These are phyloP conservation scores for Botrytis porri DNA, from an alignment of 2,329 filamentous ascomycete genomes.

Conservation along the genomic window DNA sequence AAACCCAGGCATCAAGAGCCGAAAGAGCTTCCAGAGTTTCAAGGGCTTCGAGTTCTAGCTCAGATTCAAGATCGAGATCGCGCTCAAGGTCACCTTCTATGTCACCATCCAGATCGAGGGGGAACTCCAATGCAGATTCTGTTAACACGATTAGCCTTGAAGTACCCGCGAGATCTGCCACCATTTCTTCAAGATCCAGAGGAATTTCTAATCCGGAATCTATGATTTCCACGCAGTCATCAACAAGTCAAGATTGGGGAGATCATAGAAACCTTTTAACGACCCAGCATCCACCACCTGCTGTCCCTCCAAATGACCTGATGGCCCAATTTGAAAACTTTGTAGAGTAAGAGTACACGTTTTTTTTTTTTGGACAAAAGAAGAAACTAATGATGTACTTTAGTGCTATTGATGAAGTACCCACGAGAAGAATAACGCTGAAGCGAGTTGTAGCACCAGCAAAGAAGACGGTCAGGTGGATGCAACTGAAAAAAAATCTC, in stretches of 20 bases:
- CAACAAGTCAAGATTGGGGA: conserved; percentile 9
- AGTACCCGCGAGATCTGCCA: neutral
- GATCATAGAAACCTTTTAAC: conserved; percentile 7
- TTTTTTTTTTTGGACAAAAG: neutral
- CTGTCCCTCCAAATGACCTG: neutral
- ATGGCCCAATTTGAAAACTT: conserved; percentile 16
- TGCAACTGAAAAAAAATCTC: neutral
- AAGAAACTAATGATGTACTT: neutral
- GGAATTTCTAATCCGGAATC: conserved; percentile 16
- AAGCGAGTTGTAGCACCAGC: neutral
- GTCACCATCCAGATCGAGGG: neutral
- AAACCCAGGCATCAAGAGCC: neutral
- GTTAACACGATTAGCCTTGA: neutral
- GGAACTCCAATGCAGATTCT: conserved; percentile 11
- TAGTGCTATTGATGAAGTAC: conserved; percentile 15
- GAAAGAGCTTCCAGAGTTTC: neutral
- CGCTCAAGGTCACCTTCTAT: neutral
- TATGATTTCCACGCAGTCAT: neutral
- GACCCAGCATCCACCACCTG: neutral
- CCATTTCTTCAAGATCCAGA: neutral
- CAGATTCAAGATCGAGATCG: neutral
- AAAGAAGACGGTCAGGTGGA: neutral
- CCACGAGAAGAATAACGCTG: neutral
- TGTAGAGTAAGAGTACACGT: conserved; percentile 14
- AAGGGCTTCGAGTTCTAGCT: neutral